phyloP scores from a whole-genome alignment of 1,139 yeast genomes.

The Yamadazyma trypodendri region DNA sequence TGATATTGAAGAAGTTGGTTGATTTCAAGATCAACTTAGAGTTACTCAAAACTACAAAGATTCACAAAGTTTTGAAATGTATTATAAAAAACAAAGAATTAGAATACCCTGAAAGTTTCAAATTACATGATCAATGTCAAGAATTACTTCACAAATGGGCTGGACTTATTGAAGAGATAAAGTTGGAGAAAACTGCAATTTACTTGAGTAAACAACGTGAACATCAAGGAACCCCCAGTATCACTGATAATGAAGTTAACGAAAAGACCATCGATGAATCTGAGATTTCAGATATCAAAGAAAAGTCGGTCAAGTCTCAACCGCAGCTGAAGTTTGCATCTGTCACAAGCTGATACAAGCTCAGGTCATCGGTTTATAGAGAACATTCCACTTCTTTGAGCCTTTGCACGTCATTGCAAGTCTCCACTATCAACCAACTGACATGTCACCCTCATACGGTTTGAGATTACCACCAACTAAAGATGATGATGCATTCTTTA shows the following conservation, averaged over 20 bases:
- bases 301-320: slow-evolving; percentile 11
- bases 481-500: background rate
- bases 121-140: slow-evolving; percentile 46
- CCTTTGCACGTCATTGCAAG: no score
- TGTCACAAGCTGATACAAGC: slow-evolving; percentile 8
- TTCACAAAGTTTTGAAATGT: slow-evolving; percentile 54
- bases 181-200: slow-evolving; percentile 29
- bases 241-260: slow-evolving; percentile 6
- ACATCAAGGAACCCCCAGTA: slow-evolving; percentile 2
- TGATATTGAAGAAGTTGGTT: slow-evolving; percentile 50
- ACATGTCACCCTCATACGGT: no score
- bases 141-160: slow-evolving; percentile 48
- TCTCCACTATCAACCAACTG: background rate
- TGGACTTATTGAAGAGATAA: slow-evolving; percentile 33
- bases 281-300: slow-evolving; percentile 28
- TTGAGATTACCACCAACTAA: background rate
- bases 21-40: slow-evolving; percentile 55
- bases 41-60: slow-evolving; percentile 50
- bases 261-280: slow-evolving; percentile 27
- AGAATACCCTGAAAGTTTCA: slow-evolving; percentile 46
- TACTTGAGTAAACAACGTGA: slow-evolving; percentile 9
- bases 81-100: slow-evolving; percentile 42
- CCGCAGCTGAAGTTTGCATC: slow-evolving; percentile 11
- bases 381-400: no score
- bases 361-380: background rate